phyloP scores from a whole-genome alignment of 1,284 basidiomycete species.

The Rhizoctonia solani region DNA sequence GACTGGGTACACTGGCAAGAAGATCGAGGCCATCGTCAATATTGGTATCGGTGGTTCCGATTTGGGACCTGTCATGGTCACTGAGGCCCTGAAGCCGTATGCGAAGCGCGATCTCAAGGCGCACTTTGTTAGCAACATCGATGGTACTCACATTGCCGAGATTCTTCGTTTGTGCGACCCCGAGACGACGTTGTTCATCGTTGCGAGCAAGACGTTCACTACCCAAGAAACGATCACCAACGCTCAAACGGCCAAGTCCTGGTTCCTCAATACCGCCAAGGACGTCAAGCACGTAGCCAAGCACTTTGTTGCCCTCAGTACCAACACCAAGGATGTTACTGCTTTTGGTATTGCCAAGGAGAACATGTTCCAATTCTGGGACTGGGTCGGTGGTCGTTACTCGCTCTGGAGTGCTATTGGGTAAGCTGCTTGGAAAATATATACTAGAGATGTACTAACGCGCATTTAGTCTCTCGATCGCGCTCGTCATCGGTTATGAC shows the following conservation, averaged over 20 bases:
- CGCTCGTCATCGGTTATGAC: conserved; percentile 89
- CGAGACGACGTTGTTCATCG: conserved; percentile 95
- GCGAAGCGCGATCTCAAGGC: conserved; percentile 84
- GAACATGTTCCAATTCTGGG: conserved; percentile 99
- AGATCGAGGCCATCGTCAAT: conserved; percentile 94
- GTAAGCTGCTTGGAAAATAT: neutral
- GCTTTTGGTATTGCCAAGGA: conserved; percentile 90
- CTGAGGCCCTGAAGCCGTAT: conserved; percentile 94
- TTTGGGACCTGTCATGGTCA: conserved; percentile 98
- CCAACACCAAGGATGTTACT: conserved; percentile 93
- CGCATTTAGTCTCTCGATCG: conserved; percentile 74
- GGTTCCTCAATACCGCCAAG: conserved; percentile 87
- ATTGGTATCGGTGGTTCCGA: conserved; percentile 99
- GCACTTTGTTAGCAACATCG: conserved; percentile 97
- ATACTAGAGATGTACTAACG: neutral
- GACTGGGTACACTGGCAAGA: conserved; percentile 97
- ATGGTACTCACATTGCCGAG: conserved; percentile 96
- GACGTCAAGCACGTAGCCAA: conserved; percentile 94
- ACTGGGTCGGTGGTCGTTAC: conserved; percentile 99
- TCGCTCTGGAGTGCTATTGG: conserved; percentile 97
- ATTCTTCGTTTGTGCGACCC: conserved; percentile 81
- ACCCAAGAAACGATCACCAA: conserved; percentile 99
- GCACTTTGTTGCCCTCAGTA: conserved; percentile 98
- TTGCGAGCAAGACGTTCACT: conserved; percentile 98
- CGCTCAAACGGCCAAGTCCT: conserved; percentile 88